Conservation (phyloP, 2,329 filamentous ascomycete species). For the Epicoccum sorghinum region DNA sequence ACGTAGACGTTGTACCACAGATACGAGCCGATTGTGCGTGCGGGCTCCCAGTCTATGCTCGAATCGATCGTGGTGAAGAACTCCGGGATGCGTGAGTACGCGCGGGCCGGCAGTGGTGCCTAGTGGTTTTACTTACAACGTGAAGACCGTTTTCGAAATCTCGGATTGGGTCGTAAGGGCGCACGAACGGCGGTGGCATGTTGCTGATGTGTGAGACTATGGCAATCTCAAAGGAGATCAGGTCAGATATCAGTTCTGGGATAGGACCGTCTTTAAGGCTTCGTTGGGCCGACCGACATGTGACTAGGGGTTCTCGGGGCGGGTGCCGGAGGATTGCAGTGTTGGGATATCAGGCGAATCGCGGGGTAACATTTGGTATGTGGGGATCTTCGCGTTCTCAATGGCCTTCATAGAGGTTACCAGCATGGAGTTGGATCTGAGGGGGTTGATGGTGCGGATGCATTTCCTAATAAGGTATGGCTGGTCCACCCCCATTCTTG, state of each 20-base stretch:
- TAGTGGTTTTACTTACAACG: constrained; percentile 16
- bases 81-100: constrained; percentile 13
- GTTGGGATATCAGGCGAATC: neutral
- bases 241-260: neutral
- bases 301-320: neutral
- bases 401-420: neutral
- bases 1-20: constrained; percentile 45
- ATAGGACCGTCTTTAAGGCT: neutral
- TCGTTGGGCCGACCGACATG: neutral
- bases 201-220: neutral
- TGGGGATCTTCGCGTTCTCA: neutral
- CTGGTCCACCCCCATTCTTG: too few species aligned
- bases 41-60: constrained; percentile 31
- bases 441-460: too few species aligned
- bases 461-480: too few species aligned
- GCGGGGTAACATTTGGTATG: neutral
- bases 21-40: constrained; percentile 38
- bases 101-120: neutral
- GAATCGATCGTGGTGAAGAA: constrained; percentile 34
- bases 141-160: constrained; percentile 27
- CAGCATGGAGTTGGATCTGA: too few species aligned
- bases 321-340: neutral
- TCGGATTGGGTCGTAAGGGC: constrained; percentile 21
- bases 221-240: neutral
- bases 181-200: constrained; percentile 25